A percentile compares a stretch with the other conserved stretches of the same genome.
These are phyloP conservation scores for Tephrocybe rancida DNA, from an alignment of 768 basidiomycete species.

Conservation along the genomic window DNA sequence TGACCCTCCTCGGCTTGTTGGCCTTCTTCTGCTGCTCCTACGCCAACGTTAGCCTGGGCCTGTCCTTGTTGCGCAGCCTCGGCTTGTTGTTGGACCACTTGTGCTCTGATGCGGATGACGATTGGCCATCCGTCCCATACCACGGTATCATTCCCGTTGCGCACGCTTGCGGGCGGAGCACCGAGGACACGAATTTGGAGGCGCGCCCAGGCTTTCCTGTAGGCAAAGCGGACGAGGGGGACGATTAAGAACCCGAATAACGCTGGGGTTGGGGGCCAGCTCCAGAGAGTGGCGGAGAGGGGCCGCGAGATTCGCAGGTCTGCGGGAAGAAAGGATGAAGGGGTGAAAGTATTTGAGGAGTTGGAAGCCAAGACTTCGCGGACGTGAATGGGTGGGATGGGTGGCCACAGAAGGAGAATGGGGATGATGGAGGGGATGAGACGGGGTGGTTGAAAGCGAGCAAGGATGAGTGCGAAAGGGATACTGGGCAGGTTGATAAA, in stretches of 20 bases:
- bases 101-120: slow-evolving; percentile 35
- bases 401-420: slow-evolving; percentile 51
- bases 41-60: too few species aligned
- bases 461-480: slow-evolving; percentile 66
- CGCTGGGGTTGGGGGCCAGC: slow-evolving; percentile 66
- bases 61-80: slow-evolving; percentile 11
- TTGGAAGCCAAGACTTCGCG: slow-evolving; percentile 26
- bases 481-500: slow-evolving; percentile 76
- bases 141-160: slow-evolving; percentile 20
- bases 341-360: slow-evolving; percentile 27
- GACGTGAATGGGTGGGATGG: slow-evolving; percentile 35
- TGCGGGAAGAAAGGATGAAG: slow-evolving; percentile 23
- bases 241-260: slow-evolving; percentile 54
- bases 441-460: slow-evolving; percentile 49
- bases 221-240: slow-evolving; percentile 48
- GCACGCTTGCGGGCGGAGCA: slow-evolving; percentile 31
- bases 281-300: slow-evolving; percentile 11
- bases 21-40: slow-evolving; percentile 18
- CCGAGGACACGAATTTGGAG: slow-evolving; percentile 49
- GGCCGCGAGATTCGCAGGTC: slow-evolving; percentile 35
- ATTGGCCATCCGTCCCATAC: slow-evolving; percentile 31
- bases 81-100: not conserved
- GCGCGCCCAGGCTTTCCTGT: slow-evolving; percentile 40
- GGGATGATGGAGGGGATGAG: slow-evolving; percentile 40
- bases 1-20: slow-evolving; percentile 16